Conservation (phyloP, 441 rosid genomes). For the Rhodomyrtus psidioides region DNA sequence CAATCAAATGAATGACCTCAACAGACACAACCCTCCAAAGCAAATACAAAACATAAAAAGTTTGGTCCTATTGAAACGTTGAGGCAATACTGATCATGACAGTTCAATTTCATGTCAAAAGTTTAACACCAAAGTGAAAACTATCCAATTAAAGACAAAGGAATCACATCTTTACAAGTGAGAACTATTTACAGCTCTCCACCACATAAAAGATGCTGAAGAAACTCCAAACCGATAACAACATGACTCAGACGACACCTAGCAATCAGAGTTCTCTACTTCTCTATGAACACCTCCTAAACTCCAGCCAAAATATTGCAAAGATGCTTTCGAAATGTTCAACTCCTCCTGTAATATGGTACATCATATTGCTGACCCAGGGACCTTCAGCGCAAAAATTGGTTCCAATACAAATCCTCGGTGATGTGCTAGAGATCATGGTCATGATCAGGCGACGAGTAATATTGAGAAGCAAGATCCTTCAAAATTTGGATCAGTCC, state of each 20-base stretch:
- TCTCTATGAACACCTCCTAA: not conserved
- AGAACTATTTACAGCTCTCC: not conserved
- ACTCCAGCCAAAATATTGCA: not conserved
- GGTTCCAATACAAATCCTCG: not conserved
- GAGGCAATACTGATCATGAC: not conserved
- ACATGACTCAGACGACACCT: not conserved
- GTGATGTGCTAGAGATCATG: not conserved
- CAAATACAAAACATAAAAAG: not conserved
- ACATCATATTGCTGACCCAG: not conserved
- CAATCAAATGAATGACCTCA: not conserved
- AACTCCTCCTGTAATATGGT: not conserved
- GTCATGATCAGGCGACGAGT: constrained; percentile 14
- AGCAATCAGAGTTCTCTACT: not conserved
- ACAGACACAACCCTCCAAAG: not conserved
- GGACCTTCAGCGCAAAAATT: not conserved
- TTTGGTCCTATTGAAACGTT: not conserved
- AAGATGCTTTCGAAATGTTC: not conserved
- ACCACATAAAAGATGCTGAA: not conserved
- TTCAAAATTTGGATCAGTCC: constrained; percentile 51
- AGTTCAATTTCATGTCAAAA: not conserved
- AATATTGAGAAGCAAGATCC: constrained; percentile 34
- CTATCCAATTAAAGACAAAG: not conserved
- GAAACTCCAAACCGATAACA: not conserved
- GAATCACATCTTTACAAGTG: not conserved
- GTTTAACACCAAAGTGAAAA: not conserved